Conservation (phyloP, 768 basidiomycete genomes). For the Tylopilus felleus region DNA sequence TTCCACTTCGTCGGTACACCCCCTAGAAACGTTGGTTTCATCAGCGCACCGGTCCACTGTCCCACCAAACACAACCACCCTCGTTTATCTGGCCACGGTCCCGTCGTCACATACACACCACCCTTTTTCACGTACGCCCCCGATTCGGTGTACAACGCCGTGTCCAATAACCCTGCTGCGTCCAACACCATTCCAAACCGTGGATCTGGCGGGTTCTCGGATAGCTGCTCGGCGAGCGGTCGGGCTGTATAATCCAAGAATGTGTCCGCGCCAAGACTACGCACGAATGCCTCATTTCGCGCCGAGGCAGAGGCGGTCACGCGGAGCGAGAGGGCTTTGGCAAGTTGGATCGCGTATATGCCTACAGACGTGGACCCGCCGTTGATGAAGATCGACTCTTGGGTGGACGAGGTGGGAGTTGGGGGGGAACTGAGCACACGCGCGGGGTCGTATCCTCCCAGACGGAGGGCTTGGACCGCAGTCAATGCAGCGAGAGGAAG, state of each 20-base stretch:
- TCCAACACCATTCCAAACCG: constrained; percentile 62
- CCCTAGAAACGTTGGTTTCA: constrained; percentile 49
- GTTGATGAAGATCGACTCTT: constrained; percentile 63
- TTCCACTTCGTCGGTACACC: constrained; percentile 46
- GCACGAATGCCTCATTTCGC: constrained; percentile 58
- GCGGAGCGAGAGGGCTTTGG: constrained; percentile 57
- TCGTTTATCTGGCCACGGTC: constrained; percentile 38
- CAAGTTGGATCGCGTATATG: constrained; percentile 67
- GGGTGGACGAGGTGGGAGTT: background rate
- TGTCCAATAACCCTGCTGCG: constrained; percentile 48
- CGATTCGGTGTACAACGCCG: constrained; percentile 47
- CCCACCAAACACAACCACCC: constrained; percentile 11
- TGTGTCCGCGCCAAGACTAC: constrained; percentile 60
- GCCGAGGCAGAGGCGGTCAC: constrained; percentile 60
- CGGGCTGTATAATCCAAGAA: constrained; percentile 62
- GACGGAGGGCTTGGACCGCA: constrained; percentile 53
- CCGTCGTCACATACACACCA: constrained; percentile 53
- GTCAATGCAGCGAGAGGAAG: constrained; percentile 58
- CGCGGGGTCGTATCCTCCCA: constrained; percentile 46
- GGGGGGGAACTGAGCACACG: background rate
- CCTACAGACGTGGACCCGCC: constrained; percentile 72
- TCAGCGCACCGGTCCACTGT: background rate
- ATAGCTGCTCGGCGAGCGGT: constrained; percentile 47
- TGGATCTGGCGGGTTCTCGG: constrained; percentile 41
- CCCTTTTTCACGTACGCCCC: constrained; percentile 50